Evolutionary conservation across 331 rosid genomes (phyloP), one percentile per base, ranked within the genome.

Genomic region (Prunus yedoensis): DNA sequence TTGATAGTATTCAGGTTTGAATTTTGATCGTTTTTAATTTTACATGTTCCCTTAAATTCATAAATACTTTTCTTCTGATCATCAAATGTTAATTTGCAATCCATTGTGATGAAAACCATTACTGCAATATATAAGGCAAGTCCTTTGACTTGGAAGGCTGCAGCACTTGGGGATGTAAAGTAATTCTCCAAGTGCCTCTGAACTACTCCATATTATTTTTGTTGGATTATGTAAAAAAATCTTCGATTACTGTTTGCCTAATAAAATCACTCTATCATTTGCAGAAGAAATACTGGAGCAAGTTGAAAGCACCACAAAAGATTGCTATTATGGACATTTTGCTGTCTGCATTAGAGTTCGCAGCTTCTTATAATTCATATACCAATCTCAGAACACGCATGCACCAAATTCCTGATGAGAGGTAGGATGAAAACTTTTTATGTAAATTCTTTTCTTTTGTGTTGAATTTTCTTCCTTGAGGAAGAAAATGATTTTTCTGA

Each of bases 261-360:
- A 62, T 69, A 41, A 21, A 64, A 73, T 71, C 35, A 41, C 81
- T 68, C 38, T 20, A 16, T 62, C 63, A 53, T 80, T 89, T 88
- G 87, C 91, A 96, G 99, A 96, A 91, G 79, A 96, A 87, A 81
- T 96, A 91, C 84, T 96, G 99, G 99, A 76, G 75, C 83, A 93
- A 82, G 88, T 90, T 96, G 86, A 87, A 73, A 76, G 77, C 88
- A 73, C 71, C 78, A 46, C 96, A 92, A 76, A 92, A 91, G 88
- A 81, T 91, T 78, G 87, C 88, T 75, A 75, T 91, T 56, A 81
- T 93, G 94, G 99, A 96, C 66, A 89, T 86, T 77, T 84, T 96
- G 83, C 78, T 92, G 54, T 91, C 94, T 73, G 71, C 91, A 77
- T 86, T 96, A 81, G 98, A 96, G 81, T 92, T 96, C 80, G 92